Evolutionary conservation across 306 rosid genomes (phyloP), one percentile per base, ranked within the genome.

Genomic region (Corylus heterophylla): DNA sequence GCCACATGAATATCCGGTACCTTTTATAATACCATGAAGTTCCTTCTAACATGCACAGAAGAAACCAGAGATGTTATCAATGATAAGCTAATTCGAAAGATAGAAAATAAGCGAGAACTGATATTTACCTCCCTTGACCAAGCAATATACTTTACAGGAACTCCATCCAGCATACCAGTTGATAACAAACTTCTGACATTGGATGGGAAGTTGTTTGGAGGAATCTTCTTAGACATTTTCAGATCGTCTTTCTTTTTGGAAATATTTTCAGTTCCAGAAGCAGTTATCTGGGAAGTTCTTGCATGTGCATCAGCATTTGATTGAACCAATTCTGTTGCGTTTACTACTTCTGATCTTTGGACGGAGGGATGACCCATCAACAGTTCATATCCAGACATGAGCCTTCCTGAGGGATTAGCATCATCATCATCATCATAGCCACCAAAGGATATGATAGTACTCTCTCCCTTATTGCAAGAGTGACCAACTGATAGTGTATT

Each of bases 161-260:
- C 91, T 52, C 95, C 97, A 88, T 92, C 97, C 81, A 90, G 92
- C 92, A 92, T 92, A 22, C 97, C 96, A 35, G 97, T 92, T 31
- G 96, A 92, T 71, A 90, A 80, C 90, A 90, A 85, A 86, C 96
- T 90, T 83, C 89, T 83, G 80, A 90, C 96, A 75, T 89, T 92
- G 14, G 97, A 89, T 58, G 97, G 96, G 86, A 92, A 92, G 78
- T 85, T 90, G 79, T 90, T 92, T 71, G 93, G 83, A 73, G 88
- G 75, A 80, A 75, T 81, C 83, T 89, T 89, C 81, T 84, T 90
- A 8, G 89, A 78, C 62, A 80, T 63, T 86, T 90, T 90, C 13
- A 71, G 78, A 77, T 90, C 90, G 39, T 80, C 91, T 81, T 89
- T 87, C 76, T 75, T 86, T 78, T 78, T 85, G 69, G 79, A 73